Conservation (phyloP, 2,329 filamentous ascomycete genomes). For the Claviceps monticola region DNA sequence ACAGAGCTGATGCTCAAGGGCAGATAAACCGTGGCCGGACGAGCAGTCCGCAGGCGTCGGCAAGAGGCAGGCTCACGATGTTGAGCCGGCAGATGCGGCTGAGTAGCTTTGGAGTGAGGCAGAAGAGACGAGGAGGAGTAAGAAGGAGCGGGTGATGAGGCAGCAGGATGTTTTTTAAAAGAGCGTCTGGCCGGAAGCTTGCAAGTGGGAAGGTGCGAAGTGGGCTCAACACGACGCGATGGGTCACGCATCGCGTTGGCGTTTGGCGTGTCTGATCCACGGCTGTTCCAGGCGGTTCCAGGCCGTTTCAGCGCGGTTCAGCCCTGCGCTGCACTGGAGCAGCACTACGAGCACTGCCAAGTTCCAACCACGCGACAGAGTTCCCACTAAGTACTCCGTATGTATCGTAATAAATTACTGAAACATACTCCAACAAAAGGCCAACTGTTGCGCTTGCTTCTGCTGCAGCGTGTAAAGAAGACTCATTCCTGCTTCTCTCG, state of each 20-base stretch:
- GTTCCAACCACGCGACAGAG: no score
- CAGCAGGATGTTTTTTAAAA: conserved; percentile 1
- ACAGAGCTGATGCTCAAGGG: not conserved
- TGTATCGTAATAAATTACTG: no score
- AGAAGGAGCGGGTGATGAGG: not conserved
- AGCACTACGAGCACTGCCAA: no score
- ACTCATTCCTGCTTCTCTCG: no score
- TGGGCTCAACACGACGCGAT: conserved; percentile 10
- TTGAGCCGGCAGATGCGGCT: not conserved
- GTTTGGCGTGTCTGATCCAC: not conserved
- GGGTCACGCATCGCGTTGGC: conserved; percentile 10
- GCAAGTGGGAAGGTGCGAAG: not conserved
- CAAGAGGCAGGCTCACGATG: not conserved
- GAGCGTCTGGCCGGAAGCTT: not conserved
- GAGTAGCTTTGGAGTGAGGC: not conserved
- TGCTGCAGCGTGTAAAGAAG: no score
- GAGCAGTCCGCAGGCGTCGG: not conserved
- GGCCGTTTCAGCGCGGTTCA: no score
- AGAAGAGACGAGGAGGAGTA: not conserved
- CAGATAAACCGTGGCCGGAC: not conserved
- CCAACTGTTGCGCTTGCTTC: no score
- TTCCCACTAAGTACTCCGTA: no score
- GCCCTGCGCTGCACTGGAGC: no score
- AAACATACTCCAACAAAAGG: no score
- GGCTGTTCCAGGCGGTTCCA: no score